Conservation (phyloP, 371 early-diverging fungal genomes). For the Chytridium lagenaria region DNA sequence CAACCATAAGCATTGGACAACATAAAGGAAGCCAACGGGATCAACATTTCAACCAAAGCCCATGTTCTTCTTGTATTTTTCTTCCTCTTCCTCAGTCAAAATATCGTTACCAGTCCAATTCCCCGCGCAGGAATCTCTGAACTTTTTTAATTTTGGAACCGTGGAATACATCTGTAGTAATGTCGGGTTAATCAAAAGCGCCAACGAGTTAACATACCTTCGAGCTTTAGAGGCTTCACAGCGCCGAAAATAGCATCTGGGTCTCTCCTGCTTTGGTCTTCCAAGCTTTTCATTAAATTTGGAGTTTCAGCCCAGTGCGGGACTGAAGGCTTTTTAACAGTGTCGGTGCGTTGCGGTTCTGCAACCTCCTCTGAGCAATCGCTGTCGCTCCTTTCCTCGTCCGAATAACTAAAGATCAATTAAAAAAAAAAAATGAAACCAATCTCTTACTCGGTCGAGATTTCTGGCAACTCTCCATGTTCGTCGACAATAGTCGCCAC, state of each 20-base stretch:
- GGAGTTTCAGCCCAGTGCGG: constrained; percentile 42
- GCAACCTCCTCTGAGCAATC: constrained; percentile 8
- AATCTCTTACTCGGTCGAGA: constrained; percentile 34
- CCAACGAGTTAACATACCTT: constrained; percentile 22
- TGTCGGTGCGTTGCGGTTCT: not conserved
- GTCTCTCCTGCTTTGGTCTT: constrained; percentile 29
- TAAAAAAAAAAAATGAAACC: not conserved
- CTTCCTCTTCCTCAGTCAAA: constrained; percentile 33
- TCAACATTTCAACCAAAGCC: constrained; percentile 31
- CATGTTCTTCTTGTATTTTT: constrained; percentile 40
- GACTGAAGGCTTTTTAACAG: constrained; percentile 21
- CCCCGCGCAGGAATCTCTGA: constrained; percentile 41
- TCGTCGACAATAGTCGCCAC: constrained; percentile 44
- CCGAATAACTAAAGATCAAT: constrained; percentile 19
- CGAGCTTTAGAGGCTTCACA: constrained; percentile 29
- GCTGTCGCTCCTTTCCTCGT: constrained; percentile 21
- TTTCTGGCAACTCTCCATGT: constrained; percentile 46
- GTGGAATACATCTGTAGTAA: constrained; percentile 42
- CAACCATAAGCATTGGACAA: too few relatives aligned
- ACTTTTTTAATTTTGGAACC: constrained; percentile 23
- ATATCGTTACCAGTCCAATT: constrained; percentile 41
- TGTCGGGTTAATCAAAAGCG: not conserved
- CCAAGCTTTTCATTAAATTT: constrained; percentile 35
- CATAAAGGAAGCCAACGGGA: too few relatives aligned
- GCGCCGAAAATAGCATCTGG: constrained; percentile 43